Base-by-base conservation (phyloP, 2,329 filamentous ascomycete species). In the Zalaria sp. region DNA sequence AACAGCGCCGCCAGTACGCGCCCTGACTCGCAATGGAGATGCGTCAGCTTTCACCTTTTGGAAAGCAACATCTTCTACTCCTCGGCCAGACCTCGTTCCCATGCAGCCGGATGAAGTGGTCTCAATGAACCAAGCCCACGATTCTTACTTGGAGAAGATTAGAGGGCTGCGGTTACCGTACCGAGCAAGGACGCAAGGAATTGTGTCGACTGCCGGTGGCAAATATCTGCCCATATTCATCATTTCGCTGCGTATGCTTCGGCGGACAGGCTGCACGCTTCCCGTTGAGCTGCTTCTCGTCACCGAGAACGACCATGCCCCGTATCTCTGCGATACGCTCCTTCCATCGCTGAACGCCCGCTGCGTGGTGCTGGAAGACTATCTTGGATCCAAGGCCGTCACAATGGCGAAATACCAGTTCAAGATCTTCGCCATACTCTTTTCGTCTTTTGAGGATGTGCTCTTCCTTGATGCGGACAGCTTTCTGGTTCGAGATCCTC, bases 401-500 rank as follows among this genome's bases (percentile, higher is more conserved):
- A 48, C 57, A 5, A 59, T 69, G 38, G 50, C 55, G 8, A 58
- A 61, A 18, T 71, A 66, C 50, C 68, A 71, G 46, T 61, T 66
- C 49, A 72, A 72, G 47, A 55, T 59, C 1, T 62, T 71, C 29
- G 62, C 67, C 1, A 63, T 71, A 50, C 54, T 71, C 4, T 67
- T 71, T 48, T 69, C 65, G 5, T 65, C 65, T 0, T 72, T 71
- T 41, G 62, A 68, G 45, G 57, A 68, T 26, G 58, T 71, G 6
- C 55, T 72, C 4, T 71, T 68, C 48, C 53, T 71, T 10, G 68
- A 71, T 42, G 65, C 64, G 2, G 68, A 71, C 39, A 59, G 60
- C 34, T 66, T 71, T 32, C 62, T 67, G 1, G 43, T 70, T 3
- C 49, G 57, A 4, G 54, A 61, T n/a, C 67, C 68, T 0, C 18